phyloP scores from a whole-genome alignment of 2,329 filamentous ascomycete species.

The Onygena corvina region DNA sequence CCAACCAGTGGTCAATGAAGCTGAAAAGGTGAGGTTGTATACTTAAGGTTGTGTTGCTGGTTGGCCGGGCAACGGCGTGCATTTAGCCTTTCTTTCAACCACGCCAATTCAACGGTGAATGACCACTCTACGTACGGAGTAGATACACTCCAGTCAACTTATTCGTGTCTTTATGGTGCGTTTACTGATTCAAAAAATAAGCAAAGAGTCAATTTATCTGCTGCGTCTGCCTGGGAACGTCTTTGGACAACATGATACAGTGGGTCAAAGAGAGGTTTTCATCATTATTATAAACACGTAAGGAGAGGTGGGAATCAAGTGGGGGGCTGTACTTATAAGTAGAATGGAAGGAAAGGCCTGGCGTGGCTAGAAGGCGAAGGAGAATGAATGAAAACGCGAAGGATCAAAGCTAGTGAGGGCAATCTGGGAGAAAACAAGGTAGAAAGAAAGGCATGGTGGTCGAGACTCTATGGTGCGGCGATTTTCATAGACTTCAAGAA shows the following conservation, averaged over 20 bases:
- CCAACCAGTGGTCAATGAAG: neutral
- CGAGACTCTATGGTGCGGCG: neutral
- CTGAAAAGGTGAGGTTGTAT: neutral
- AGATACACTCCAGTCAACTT: too few species aligned
- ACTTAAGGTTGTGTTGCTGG: too few species aligned
- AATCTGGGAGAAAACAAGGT: neutral
- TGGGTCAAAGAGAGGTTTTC: neutral
- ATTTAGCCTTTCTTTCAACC: conserved; percentile 1
- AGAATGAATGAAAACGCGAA: neutral
- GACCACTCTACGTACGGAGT: too few species aligned
- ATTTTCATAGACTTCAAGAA: neutral
- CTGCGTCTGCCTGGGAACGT: neutral
- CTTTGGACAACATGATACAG: neutral
- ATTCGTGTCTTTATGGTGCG: neutral
- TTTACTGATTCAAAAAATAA: neutral
- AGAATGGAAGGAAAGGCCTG: neutral
- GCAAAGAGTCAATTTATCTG: neutral
- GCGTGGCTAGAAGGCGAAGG: neutral
- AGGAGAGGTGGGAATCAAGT: neutral
- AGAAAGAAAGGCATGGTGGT: neutral
- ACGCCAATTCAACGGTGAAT: too few species aligned
- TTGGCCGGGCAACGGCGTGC: conserved; percentile 1
- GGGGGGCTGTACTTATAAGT: neutral
- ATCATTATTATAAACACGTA: conserved; percentile 3
- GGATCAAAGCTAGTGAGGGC: neutral